Conservation (phyloP, 164 flowering plant species). For the Vitis labrusca region DNA sequence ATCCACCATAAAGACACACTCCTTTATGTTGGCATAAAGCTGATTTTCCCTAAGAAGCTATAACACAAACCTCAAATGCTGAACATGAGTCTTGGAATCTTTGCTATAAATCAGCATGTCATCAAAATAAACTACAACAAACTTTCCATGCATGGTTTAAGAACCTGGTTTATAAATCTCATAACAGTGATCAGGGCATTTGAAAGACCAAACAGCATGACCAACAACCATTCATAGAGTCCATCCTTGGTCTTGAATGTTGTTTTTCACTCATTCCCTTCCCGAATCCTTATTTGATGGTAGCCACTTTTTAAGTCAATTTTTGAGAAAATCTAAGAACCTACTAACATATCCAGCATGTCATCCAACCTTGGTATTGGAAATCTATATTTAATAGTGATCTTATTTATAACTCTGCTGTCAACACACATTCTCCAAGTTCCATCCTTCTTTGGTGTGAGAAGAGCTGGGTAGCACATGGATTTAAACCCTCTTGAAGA, state of each 20-base stretch:
- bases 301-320: too few relatives aligned
- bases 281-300: too few relatives aligned
- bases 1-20: neutral
- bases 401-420: too few relatives aligned
- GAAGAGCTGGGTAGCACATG: neutral
- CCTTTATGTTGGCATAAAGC: neutral
- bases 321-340: too few relatives aligned
- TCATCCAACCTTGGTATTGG: neutral
- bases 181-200: conserved; percentile 2
- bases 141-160: neutral
- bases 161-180: conserved; percentile 1
- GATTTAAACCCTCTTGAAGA: neutral
- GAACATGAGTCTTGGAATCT: neutral
- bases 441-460: neutral
- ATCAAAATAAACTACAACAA: conserved; percentile 9
- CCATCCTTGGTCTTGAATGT: conserved; percentile 5
- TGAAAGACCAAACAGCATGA: conserved; percentile 5
- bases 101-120: conserved; percentile 6
- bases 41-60: neutral
- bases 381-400: neutral
- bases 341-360: neutral
- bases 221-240: conserved; percentile 3
- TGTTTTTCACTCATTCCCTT: conserved; percentile 5
- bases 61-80: neutral
- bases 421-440: too few relatives aligned